Evolutionary conservation across 2,329 filamentous ascomycete species (phyloP), one percentile per base, ranked within the genome.

Genomic region (Pseudocercospora macadamiae): DNA sequence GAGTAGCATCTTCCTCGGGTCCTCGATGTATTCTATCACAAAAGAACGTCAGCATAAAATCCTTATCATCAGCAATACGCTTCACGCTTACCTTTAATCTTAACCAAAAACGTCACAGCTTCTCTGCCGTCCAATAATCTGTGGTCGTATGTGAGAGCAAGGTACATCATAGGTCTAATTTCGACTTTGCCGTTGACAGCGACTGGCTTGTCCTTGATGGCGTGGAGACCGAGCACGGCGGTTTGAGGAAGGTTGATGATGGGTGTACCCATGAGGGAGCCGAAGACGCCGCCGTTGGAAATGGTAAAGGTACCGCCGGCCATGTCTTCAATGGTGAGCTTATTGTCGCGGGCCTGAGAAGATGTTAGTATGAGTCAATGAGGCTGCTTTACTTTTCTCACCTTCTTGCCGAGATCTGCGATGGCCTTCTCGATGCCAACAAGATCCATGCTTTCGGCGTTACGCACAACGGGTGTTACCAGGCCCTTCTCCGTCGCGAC

Each of bases 241-340:
- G 90, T 93, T 75, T 97, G 93, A 12, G 93, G 93, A 48, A 96
- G 82, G 79, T 99, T 99, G 82, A 99, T 97, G 74, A 99, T 97
- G 8, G 95, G 95, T 0, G 95, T 99, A 51, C 95, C 95, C 90
- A 96, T 96, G 60, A 97, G 82, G 12, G 93, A 97, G 59, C 95
- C 95, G 71, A 99, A 99, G 53, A 99, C 93, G 68, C 95, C 95
- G 59, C 95, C 86, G 75, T 97, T 97, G 82, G 90, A 95, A 80
- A 97, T 97, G 62, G 95, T 97, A 77, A 97, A 99, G 32, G 93
- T 97, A 65, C 95, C 95, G 61, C 95, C 95, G 61, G 95, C 95
- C 92, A 99, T 97, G 74, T 99, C 95, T 80, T 99, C 95, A 70
- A 99, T 97, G 2, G 95, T 97, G 66, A 99, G 85, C 80, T 97